A percentile compares a stretch with the other conserved stretches of the same genome.
These are phyloP conservation scores for Boletus calvinii DNA, from an alignment of 1,284 basidiomycete species.

Conservation along the genomic window DNA sequence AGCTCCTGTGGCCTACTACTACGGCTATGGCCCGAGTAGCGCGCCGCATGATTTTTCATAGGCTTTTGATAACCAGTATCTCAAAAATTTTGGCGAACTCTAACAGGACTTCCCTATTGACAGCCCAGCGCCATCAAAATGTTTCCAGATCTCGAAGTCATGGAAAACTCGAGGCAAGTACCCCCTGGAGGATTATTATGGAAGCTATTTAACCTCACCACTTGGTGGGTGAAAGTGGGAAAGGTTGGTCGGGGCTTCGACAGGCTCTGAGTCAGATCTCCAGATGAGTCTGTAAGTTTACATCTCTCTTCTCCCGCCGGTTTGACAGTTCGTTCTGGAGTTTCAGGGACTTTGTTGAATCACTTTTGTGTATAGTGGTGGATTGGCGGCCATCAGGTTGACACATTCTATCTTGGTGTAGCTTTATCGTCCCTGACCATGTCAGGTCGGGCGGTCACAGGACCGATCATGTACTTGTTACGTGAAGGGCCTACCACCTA, in stretches of 20 bases:
- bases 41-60: neutral
- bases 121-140: constrained; percentile 5
- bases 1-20: neutral
- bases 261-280: constrained; percentile 23
- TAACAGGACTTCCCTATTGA: constrained; percentile 5
- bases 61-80: neutral
- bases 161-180: constrained; percentile 17
- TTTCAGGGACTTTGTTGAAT: constrained; percentile 27
- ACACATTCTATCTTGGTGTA: constrained; percentile 27
- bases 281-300: constrained; percentile 15
- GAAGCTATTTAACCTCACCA: constrained; percentile 19
- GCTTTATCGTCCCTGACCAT: constrained; percentile 15
- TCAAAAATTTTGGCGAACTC: neutral
- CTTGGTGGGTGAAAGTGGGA: constrained; percentile 18
- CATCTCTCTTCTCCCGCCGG: constrained; percentile 32
- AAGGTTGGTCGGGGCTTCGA: constrained; percentile 15
- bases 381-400: constrained; percentile 25
- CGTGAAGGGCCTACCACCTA: constrained; percentile 20
- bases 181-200: constrained; percentile 29
- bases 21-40: constrained; percentile 2
- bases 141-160: constrained; percentile 16
- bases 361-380: constrained; percentile 18
- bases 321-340: constrained; percentile 15
- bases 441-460: constrained; percentile 13
- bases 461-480: constrained; percentile 21